A percentile compares a stretch with the other conserved stretches of the same genome.
Conservation (phyloP, 192 early-diverging fungal genomes). For the Coemansia sp. region DNA sequence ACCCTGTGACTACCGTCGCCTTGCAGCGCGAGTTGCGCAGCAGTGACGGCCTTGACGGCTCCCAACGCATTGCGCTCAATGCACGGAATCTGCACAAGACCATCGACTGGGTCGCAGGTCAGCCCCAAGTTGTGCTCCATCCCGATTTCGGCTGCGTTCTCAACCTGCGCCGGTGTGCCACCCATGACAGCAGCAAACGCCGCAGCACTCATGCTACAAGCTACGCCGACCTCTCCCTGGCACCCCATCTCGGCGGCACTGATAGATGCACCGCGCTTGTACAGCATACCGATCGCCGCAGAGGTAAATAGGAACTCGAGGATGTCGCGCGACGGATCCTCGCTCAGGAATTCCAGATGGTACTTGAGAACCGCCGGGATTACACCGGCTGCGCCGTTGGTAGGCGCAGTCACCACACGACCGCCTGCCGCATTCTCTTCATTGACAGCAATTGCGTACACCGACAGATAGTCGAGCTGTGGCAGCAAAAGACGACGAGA, state of each 20-base stretch:
- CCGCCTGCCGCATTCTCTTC: conserved; percentile 86
- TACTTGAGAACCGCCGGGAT: conserved; percentile 95
- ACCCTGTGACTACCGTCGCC: conserved; percentile 90
- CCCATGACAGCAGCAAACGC: conserved; percentile 97
- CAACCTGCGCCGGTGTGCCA: conserved; percentile 82
- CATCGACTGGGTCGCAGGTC: conserved; percentile 87
- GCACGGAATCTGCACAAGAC: conserved; percentile 94
- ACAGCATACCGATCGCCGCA: conserved; percentile 94
- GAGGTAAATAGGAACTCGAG: conserved; percentile 92
- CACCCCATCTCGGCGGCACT: conserved; percentile 97
- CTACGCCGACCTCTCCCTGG: conserved; percentile 97
- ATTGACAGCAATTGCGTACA: conserved; percentile 95
- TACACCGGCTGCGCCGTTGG: conserved; percentile 92
- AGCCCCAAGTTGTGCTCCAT: conserved; percentile 88
- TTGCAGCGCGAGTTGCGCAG: conserved; percentile 91
- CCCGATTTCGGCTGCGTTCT: conserved; percentile 95
- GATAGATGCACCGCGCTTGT: conserved; percentile 92
- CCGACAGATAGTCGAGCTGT: conserved; percentile 85
- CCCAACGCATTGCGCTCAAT: conserved; percentile 94
- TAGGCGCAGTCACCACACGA: conserved; percentile 90
- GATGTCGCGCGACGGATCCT: conserved; percentile 77
- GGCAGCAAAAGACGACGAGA: conserved; percentile 60
- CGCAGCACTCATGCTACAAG: conserved; percentile 94
- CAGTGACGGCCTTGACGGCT: conserved; percentile 94
- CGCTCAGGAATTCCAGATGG: conserved; percentile 93